Conservation (phyloP, 176 grass and related monocot species). For the Urochloa ruziziensis region DNA sequence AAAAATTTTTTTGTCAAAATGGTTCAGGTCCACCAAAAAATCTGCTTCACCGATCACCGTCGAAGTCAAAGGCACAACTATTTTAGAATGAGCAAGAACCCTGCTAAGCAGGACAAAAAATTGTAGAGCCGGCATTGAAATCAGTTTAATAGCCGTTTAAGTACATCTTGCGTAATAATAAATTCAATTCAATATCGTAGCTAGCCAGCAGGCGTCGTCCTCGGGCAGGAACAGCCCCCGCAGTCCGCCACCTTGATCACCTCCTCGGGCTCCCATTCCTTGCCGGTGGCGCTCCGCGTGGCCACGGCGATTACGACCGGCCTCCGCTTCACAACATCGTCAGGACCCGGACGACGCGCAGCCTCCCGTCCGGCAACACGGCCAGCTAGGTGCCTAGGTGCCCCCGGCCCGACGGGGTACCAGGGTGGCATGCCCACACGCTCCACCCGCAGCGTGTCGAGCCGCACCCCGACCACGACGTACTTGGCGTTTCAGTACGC, state of each 20-base stretch:
- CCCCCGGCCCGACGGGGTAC: neutral
- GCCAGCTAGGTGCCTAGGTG: neutral
- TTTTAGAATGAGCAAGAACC: no score
- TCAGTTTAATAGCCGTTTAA: no score
- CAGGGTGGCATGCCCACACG: neutral
- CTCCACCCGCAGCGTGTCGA: neutral
- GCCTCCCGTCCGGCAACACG: neutral
- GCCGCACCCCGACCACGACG: neutral
- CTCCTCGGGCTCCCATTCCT: neutral
- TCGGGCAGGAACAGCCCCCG: neutral
- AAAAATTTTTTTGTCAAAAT: no score
- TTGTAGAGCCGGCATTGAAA: no score
- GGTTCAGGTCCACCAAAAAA: no score
- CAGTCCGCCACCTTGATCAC: neutral
- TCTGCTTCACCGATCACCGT: no score
- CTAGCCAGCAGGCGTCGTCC: no score
- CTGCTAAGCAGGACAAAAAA: no score
- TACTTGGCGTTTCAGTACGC: neutral
- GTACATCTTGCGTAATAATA: no score
- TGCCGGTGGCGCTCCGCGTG: neutral
- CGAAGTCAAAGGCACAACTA: no score
- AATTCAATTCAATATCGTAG: no score
- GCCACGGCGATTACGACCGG: neutral
- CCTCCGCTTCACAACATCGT: accelerated
- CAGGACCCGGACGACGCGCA: neutral